Base-by-base conservation (phyloP, 495 filamentous ascomycete species). In the Aspergillus biplanus region DNA sequence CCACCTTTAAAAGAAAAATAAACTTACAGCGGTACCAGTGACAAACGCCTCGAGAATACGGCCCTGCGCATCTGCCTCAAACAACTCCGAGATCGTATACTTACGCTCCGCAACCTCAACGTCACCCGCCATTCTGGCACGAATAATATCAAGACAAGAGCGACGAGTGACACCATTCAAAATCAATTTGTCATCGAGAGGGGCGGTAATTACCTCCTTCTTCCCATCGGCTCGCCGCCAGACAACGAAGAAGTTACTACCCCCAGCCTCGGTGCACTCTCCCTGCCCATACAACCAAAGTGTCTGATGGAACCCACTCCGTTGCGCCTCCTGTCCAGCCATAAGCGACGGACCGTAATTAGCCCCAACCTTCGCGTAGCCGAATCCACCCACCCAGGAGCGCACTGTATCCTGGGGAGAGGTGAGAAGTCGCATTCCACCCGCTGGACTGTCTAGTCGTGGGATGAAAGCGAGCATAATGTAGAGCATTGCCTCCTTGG, bases 171-270 rank as follows among this genome's bases (percentile, higher is more conserved):
- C 90, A 44, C 92, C 92, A 67, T 91, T 87, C 37, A 96, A 79
- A 65, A 97, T 96, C 7, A 90, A 93, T 32, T 49, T 31, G 8
- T 91, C 92, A 75, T 96, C 92, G 16, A 97, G 77, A 35, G 92
- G 92, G 16, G 92, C 87, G 5, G 92, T 97, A 59, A 93, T 66
- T 7, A 97, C 80, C 77, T 92, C 89, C 58, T 55, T 64, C 47
- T 58, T 89, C n/a, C 86, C 89, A 65, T 86, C 81, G 73, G 84
- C 86, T 71, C 88, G 82, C 63, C 76, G 75, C 65, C 92, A 75
- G 15, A 87, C 88, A 4, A 86, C 85, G 67, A 96, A 96, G 64
- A 96, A 83, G 73, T 97, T 97, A 90, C 94, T 97, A 52, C 90
- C 93, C 46, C 92, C 92, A n/a, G 91, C 92, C 74, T 97, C 92